Conservation (phyloP, 495 filamentous ascomycete genomes). For the Tuber microsphaerosporum region DNA sequence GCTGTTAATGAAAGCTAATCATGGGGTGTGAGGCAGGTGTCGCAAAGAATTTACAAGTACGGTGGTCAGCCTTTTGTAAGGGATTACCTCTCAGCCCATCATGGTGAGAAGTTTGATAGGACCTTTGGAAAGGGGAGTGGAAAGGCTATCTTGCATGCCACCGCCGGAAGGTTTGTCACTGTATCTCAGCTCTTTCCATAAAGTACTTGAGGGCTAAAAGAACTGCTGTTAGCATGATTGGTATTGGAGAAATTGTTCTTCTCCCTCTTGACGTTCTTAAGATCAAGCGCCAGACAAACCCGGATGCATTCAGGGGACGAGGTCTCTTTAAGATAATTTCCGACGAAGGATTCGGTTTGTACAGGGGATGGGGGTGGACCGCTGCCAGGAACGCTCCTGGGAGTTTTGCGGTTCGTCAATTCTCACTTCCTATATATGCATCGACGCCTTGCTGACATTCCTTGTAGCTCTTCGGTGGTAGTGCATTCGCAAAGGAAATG, state of each 20-base stretch:
- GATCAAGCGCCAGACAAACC: constrained; percentile 99
- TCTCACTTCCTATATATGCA: not conserved
- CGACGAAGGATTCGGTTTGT: constrained; percentile 93
- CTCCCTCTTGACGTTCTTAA: constrained; percentile 95
- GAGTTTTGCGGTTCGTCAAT: constrained; percentile 75
- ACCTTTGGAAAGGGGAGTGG: constrained; percentile 93
- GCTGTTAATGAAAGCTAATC: constrained; percentile 8
- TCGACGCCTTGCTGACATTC: constrained; percentile 22
- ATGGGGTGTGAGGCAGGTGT: constrained; percentile 49
- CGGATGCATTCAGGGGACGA: constrained; percentile 90
- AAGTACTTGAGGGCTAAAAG: constrained; percentile 23
- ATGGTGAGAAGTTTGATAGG: constrained; percentile 73
- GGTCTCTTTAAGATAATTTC: constrained; percentile 80
- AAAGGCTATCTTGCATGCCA: constrained; percentile 97
- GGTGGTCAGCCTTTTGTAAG: constrained; percentile 93
- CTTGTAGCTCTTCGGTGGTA: constrained; percentile 88
- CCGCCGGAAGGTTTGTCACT: constrained; percentile 68
- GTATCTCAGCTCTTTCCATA: not conserved
- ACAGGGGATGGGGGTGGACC: constrained; percentile 95
- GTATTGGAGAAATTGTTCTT: constrained; percentile 92
- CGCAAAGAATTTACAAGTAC: constrained; percentile 98
- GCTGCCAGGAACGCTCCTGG: constrained; percentile 94
- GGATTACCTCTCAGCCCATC: constrained; percentile 77
- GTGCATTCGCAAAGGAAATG: constrained; percentile 96
- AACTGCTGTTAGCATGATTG: constrained; percentile 62